Evolutionary conservation across 176 grass and related monocot species (phyloP).

Genomic region (Poa annua): DNA sequence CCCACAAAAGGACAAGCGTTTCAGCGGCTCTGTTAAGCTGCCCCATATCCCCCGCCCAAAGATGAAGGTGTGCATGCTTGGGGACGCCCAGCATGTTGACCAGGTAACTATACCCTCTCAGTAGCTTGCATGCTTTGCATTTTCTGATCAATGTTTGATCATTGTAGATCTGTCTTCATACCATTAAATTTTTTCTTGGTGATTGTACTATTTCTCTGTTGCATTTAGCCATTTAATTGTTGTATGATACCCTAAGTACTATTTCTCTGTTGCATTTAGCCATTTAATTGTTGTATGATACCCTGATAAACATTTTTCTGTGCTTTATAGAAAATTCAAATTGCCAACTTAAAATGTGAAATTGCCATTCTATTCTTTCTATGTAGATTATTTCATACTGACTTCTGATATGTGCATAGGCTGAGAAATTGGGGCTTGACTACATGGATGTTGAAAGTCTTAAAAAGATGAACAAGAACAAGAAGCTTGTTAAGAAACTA

Average conservation of each 20-base stretch:
- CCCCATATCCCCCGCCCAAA: conserved; percentile 77
- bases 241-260: not conserved
- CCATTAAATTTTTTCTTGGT: not conserved
- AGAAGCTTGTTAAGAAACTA: conserved; percentile 96
- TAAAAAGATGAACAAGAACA: conserved; percentile 99
- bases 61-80: conserved; percentile 94
- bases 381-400: not conserved
- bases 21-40: conserved; percentile 78
- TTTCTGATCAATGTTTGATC: not conserved
- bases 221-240: not conserved
- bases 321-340: not conserved
- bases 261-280: not conserved
- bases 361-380: not conserved
- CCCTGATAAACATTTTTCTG: not conserved
- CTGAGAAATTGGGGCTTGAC: conserved; percentile 91
- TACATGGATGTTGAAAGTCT: conserved; percentile 92
- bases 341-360: not conserved
- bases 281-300: not conserved
- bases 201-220: not conserved
- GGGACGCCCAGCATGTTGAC: conserved; percentile 74
- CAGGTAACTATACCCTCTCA: conserved; percentile 44
- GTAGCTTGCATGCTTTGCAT: not conserved
- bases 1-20: conserved; percentile 83
- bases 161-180: not conserved
- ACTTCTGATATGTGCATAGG: conserved; percentile 34